Percentiles rank a stretch among this genome's conserved stretches.
Evolutionary conservation across 2,329 filamentous ascomycete genomes (phyloP).

Genomic region (Aspergillus sp.): DNA sequence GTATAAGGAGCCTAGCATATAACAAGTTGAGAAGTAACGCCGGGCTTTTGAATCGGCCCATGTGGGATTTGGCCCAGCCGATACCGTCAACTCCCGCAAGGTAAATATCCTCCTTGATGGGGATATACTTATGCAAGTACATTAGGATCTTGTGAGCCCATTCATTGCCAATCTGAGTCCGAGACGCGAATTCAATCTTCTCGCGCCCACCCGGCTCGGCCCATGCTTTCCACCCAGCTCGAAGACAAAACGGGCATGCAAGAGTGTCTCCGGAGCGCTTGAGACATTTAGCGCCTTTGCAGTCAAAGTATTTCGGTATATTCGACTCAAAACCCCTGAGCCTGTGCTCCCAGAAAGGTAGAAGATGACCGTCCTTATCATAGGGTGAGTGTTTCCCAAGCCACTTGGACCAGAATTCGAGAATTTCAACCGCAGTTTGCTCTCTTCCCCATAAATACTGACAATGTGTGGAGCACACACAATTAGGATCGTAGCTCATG

Average conservation of each 20-base stretch:
- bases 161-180: constrained; percentile 8
- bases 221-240: constrained; percentile 21
- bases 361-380: constrained; percentile 9
- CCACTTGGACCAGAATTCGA: constrained; percentile 23
- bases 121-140: constrained; percentile 12
- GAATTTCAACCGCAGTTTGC: constrained; percentile 8
- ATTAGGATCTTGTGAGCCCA: constrained; percentile 14
- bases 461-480: constrained; percentile 9
- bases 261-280: neutral
- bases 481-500: constrained; percentile 13
- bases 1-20: constrained; percentile 12
- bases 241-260: constrained; percentile 22
- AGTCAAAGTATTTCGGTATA: constrained; percentile 9
- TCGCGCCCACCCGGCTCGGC: constrained; percentile 6
- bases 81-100: constrained; percentile 3
- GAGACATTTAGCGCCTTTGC: neutral
- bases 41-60: constrained; percentile 12
- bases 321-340: constrained; percentile 9
- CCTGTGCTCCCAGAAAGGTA: constrained; percentile 22
- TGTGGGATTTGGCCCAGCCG: neutral
- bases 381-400: constrained; percentile 16
- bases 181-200: constrained; percentile 12
- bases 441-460: constrained; percentile 19
- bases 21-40: constrained; percentile 12
- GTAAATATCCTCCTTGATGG: constrained; percentile 3